Conservation (phyloP, 768 basidiomycete genomes). For the Trametes coccinea region DNA sequence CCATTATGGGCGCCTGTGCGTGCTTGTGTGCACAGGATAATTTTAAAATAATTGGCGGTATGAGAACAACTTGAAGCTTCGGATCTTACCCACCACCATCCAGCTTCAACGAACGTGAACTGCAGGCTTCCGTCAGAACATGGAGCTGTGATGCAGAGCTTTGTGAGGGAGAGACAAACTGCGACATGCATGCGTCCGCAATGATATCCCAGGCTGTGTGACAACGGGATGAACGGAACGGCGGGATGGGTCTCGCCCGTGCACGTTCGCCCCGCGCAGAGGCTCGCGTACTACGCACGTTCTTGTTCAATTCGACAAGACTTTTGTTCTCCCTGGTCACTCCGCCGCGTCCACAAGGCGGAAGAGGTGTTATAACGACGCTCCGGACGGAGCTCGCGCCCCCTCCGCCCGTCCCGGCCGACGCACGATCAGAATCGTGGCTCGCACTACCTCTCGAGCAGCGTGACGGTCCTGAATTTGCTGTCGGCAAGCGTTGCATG, state of each 20-base stretch:
- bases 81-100: not conserved
- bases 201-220: no score
- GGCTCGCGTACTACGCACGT: not conserved
- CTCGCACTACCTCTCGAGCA: not conserved
- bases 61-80: not conserved
- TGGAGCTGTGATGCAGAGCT: no score
- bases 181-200: no score
- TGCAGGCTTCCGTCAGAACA: not conserved
- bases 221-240: no score
- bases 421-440: not conserved
- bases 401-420: not conserved
- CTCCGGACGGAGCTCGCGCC: not conserved
- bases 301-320: not conserved
- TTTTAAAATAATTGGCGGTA: not conserved
- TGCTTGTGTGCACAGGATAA: not conserved
- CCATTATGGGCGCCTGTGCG: not conserved
- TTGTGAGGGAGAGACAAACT: no score
- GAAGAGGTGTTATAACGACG: not conserved
- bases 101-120: no score
- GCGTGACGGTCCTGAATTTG: conserved; percentile 9
- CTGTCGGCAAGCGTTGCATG: conserved; percentile 1
- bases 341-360: not conserved
- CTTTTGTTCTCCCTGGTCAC: not conserved
- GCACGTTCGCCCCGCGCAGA: not conserved
- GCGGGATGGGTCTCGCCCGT: not conserved